Percentiles rank a stretch among this genome's conserved stretches.
phyloP scores from a whole-genome alignment of 192 early-diverging fungal species.

The Paraglomus brasilianum region DNA sequence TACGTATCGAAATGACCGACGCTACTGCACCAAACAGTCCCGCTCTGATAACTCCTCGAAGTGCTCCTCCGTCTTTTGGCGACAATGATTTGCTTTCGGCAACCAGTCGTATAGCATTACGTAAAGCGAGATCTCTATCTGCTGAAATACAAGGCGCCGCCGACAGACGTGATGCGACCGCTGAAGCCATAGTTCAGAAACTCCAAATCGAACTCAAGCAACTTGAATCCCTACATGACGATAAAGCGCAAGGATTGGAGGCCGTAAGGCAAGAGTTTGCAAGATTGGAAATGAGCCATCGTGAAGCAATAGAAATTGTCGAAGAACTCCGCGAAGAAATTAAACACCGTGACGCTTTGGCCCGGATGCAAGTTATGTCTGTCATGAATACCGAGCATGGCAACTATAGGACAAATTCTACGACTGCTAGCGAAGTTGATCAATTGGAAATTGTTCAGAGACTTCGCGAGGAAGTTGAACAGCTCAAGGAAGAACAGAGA shows the following conservation, averaged over 20 bases:
- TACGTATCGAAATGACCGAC: background rate
- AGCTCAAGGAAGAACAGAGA: constrained; percentile 28
- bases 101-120: background rate
- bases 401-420: constrained; percentile 8
- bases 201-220: constrained; percentile 26
- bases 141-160: constrained; percentile 20
- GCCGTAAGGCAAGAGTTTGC: constrained; percentile 28
- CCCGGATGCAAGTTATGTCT: constrained; percentile 26
- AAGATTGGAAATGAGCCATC: constrained; percentile 21
- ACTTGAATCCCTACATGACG: constrained; percentile 22
- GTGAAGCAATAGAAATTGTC: constrained; percentile 26
- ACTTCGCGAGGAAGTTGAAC: constrained; percentile 30
- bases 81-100: background rate
- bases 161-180: constrained; percentile 12
- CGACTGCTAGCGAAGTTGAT: constrained; percentile 29
- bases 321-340: constrained; percentile 28
- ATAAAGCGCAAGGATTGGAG: constrained; percentile 25
- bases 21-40: background rate
- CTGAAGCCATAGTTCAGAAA: constrained; percentile 12
- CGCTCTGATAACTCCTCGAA: background rate
- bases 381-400: background rate
- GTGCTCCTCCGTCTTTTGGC: background rate
- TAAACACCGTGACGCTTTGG: constrained; percentile 18
- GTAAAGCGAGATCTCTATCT: constrained; percentile 21
- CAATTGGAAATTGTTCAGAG: constrained; percentile 30